Conservation (phyloP, 2,329 filamentous ascomycete species). For the Botrytis pseudocinerea region DNA sequence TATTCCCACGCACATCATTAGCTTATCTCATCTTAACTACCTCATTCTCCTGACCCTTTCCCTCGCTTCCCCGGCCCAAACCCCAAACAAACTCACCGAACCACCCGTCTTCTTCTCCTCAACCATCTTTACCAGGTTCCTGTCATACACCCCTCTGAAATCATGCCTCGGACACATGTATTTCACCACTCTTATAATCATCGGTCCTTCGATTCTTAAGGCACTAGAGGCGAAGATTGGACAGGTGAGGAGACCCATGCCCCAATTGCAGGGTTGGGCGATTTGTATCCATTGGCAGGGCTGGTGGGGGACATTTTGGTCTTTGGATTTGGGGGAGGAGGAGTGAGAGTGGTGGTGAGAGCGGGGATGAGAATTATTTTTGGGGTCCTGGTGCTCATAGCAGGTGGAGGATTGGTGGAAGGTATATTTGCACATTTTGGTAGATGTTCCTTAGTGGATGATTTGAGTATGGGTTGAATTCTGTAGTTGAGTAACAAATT, state of each 20-base stretch:
- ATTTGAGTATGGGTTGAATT: neutral
- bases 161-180: neutral
- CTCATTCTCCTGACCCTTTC: neutral
- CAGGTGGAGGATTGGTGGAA: slow-evolving; percentile 16
- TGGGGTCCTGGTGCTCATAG: neutral
- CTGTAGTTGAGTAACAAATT: neutral
- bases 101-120: slow-evolving; percentile 12
- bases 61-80: neutral
- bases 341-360: neutral
- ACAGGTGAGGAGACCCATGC: slow-evolving; percentile 15
- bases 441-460: neutral
- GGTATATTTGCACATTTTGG: slow-evolving; percentile 18
- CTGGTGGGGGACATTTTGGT: neutral
- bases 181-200: slow-evolving; percentile 1
- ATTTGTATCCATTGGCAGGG: slow-evolving; percentile 23
- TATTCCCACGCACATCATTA: neutral
- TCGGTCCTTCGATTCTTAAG: slow-evolving; percentile 15
- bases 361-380: neutral
- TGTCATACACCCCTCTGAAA: slow-evolving; percentile 15
- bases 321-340: neutral
- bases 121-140: slow-evolving; percentile 21
- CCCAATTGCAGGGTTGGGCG: neutral
- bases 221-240: slow-evolving; percentile 14
- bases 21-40: neutral
- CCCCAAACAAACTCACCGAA: slow-evolving; percentile 2